Base-by-base conservation (phyloP, 208 protist species). In the Crithidia mellificae region DNA sequence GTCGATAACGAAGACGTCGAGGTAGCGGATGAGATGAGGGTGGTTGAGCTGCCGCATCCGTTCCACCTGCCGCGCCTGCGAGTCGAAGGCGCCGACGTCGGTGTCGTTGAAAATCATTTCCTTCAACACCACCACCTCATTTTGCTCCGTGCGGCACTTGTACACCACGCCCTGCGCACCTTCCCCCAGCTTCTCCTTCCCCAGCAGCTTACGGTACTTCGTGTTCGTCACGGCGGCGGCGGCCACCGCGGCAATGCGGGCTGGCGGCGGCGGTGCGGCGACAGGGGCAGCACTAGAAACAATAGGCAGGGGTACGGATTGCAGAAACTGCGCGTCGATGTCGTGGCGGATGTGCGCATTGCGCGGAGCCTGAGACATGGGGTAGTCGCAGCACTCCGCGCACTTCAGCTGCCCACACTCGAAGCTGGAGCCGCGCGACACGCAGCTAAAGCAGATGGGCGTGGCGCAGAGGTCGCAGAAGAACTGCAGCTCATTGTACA, bases 91-190 rank as follows among this genome's bases (percentile, higher is more conserved):
- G 17, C 27, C 41, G 19, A 66, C 29, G 32, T 85, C 68, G 17
- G 44, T 52, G 6, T 87, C 69, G 39, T 77, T 65, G 75, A 92
- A 93, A 14, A 68, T 61, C 78, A 95, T 87, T 67, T 95, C 87
- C 72, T 95, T 95, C 61, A 74, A 68, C 38, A 91, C 90, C 3
- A 95, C 90, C 8, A 83, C 63, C 75, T 91, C 81, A 29, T 83
- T 83, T 71, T 92, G 85, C 20, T 53, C 53, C 7, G 85, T 88
- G n/a, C 53, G 57, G 36, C 87, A 93, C 77, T 92, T 89, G 72
- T 85, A 92, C 38, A 95, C 87, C 5, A 85, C 67, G 32, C 85
- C 90, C 74, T 95, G 90, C 5, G 80, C 90, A 1, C 90, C 90
- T 61, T 93, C 75, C 3, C 87, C 90, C 14, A 95, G 70, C 46